A percentile compares a stretch with the other conserved stretches of the same genome.
These are phyloP conservation scores for Solanum piurae DNA, from an alignment of 257 asterid genomes.

Conservation along the genomic window DNA sequence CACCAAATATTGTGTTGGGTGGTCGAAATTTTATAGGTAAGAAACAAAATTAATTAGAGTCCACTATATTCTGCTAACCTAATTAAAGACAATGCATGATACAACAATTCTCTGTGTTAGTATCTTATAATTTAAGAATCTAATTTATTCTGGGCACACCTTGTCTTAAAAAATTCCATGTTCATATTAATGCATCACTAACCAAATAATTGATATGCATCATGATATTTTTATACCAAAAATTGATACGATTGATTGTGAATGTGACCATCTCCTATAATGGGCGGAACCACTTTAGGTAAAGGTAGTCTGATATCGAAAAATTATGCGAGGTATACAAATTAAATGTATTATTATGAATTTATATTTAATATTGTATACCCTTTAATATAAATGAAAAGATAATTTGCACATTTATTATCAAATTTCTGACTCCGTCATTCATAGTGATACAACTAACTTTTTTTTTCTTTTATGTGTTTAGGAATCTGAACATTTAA, in stretches of 20 bases:
- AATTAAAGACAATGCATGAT: background rate
- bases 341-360: no score
- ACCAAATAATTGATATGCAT: background rate
- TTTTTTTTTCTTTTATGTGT: background rate
- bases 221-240: background rate
- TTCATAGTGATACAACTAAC: background rate
- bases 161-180: background rate
- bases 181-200: background rate
- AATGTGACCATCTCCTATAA: background rate
- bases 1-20: slow-evolving; percentile 3
- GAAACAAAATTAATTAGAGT: background rate
- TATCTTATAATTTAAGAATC: background rate
- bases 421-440: background rate
- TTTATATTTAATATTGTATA: no score
- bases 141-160: background rate
- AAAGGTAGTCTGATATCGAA: background rate
- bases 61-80: background rate
- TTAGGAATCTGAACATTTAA: background rate
- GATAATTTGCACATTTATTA: no score
- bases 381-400: no score
- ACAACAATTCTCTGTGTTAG: background rate
- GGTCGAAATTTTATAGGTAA: background rate
- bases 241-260: background rate
- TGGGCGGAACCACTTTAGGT: background rate
- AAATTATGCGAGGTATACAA: background rate